Percentiles rank a stretch among this genome's conserved stretches.
Conservation (phyloP, 169 alveolate genomes). For the Ichthyophthirius multifiliis region DNA sequence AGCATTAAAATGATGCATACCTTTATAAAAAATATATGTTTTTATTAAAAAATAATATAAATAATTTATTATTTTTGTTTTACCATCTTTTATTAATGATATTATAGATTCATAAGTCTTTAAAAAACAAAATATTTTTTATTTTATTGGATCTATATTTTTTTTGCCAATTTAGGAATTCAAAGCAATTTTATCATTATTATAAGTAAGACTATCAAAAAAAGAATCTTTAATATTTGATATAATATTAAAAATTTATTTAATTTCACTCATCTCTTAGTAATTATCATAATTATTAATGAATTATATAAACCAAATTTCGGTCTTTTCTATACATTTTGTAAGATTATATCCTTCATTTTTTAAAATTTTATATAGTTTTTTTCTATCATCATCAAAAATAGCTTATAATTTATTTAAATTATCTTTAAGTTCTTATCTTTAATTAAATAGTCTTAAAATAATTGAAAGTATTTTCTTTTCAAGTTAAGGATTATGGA, state of each 20-base stretch:
- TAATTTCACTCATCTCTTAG: not conserved
- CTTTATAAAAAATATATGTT: not conserved
- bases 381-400: constrained; percentile 8
- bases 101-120: constrained; percentile 12
- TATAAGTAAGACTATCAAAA: not conserved
- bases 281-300: constrained; percentile 1
- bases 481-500: constrained; percentile 25
- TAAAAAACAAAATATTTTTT: constrained; percentile 22
- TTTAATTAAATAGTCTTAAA: constrained; percentile 29
- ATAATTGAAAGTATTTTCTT: constrained; percentile 6
- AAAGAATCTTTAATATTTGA: constrained; percentile 20
- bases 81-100: constrained; percentile 24
- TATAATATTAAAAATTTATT: constrained; percentile 5
- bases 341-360: constrained; percentile 10
- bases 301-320: constrained; percentile 30
- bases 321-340: constrained; percentile 21
- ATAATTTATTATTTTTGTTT: not conserved
- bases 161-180: not conserved
- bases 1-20: constrained; percentile 10
- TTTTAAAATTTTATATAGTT: constrained; percentile 1
- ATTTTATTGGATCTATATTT: constrained; percentile 15
- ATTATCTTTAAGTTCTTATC: constrained; percentile 24
- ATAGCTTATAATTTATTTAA: constrained; percentile 16
- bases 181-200: not conserved
- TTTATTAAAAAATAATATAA: not conserved